Evolutionary conservation across 176 grass and related monocot species (phyloP).

Genomic region (Oryza meridionalis): DNA sequence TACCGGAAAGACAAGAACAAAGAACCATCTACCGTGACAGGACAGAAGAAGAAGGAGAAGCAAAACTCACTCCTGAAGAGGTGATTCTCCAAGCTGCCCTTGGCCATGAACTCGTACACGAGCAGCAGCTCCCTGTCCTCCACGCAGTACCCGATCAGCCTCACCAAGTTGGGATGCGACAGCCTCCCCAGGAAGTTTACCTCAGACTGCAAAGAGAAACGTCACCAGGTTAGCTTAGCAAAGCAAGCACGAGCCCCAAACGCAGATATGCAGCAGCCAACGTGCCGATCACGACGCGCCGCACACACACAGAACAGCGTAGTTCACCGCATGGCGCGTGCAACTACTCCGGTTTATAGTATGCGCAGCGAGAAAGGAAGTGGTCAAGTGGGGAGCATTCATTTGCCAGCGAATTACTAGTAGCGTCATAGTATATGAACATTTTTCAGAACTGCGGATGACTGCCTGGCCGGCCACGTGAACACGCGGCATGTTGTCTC

Average conservation of each 20-base stretch:
- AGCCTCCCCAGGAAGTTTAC: constrained; percentile 79
- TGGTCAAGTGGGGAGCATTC: neutral
- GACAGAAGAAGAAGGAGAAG: neutral
- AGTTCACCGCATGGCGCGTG: neutral
- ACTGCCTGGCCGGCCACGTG: constrained; percentile 28
- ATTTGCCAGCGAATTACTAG: neutral
- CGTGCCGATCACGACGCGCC: neutral
- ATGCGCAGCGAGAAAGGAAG: neutral
- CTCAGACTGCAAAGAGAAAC: constrained; percentile 50
- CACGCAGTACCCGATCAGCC: constrained; percentile 74
- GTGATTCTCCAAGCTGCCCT: constrained; percentile 75
- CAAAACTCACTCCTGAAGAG: constrained; percentile 79
- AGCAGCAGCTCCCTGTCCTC: constrained; percentile 76
- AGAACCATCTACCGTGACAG: no score
- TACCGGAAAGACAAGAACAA: neutral
- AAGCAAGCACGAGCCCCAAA: neutral
- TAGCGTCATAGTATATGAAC: constrained; percentile 12
- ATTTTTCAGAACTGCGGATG: constrained; percentile 38
- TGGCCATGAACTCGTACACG: constrained; percentile 85
- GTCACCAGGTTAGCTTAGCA: neutral
- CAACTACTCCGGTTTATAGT: neutral
- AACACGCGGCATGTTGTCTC: neutral
- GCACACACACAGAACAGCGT: neutral
- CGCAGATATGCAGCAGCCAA: neutral
- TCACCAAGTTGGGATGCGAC: constrained; percentile 79